Base-by-base conservation (phyloP, 2,329 filamentous ascomycete species). In the Ophiostoma sp. region DNA sequence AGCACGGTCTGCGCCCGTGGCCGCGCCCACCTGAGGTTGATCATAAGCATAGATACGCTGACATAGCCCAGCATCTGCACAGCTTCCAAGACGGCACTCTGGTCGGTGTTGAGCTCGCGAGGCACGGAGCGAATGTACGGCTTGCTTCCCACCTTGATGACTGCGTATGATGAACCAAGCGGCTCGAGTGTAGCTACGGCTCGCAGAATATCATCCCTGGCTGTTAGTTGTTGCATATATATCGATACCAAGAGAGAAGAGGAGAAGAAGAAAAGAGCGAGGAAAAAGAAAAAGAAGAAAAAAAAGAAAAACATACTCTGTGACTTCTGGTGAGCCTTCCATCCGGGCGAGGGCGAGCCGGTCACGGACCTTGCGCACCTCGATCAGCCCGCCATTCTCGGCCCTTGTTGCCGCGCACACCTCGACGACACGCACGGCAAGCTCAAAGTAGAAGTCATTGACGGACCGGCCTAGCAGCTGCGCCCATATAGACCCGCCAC, bases 361-460 rank as follows among this genome's bases (percentile, higher is more conserved):
- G 76, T 94, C 90, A 71, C 88, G 84, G 75, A 96, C 89, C 79
- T 98, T 94, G 64, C 86, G 83, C 23, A 98, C 86, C 13, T 91
- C 91, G 69, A 99, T 92, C 76, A 99, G 83, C 0, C 95, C 95
- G 7, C 95, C 95, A 78, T 99, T 99, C 80, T 97, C 94, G 4
- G 87, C 87, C 68, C 95, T 85, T 64, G 93, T 97, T 68, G 90
- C 88, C 6, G 93, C 85, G 78, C 95, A 99, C 8, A 97, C 88
- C 79, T 98, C 94, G 6, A 99, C 95, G 0, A 98, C 91, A 67
- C 92, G 86, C n/a, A 98, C 94, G 1, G 93, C 95, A 65, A 99
- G 87, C 82, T 96, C 94, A 79, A 98, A 98, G 81, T 98, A 99
- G 78, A 99, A 99, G 79, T 99, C 95, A 78, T 97, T 96, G 75